Conservation (phyloP, 2,329 filamentous ascomycete species). For the Hyphodiscus sp. region DNA sequence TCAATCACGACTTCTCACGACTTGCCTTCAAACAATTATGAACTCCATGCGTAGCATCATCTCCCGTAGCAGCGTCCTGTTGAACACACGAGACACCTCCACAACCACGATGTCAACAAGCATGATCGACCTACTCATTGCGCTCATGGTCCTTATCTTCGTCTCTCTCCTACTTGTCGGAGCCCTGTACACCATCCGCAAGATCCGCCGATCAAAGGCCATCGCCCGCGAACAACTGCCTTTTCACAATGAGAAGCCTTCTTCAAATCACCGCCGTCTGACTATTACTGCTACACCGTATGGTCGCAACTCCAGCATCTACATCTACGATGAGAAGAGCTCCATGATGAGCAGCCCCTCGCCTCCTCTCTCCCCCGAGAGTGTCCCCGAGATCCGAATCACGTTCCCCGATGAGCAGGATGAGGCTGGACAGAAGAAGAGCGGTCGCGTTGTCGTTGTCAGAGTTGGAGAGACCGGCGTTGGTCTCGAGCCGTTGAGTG, state of each 20-base stretch:
- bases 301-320: constrained; percentile 58
- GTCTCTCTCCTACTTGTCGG: constrained; percentile 62
- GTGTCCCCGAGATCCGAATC: constrained; percentile 92
- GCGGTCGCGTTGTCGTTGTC: constrained; percentile 85
- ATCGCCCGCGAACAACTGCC: constrained; percentile 53
- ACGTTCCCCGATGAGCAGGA: constrained; percentile 97
- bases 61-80: constrained; percentile 32
- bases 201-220: constrained; percentile 46
- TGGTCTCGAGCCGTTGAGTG: constrained; percentile 76
- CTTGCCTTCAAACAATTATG: constrained; percentile 13
- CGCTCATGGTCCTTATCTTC: constrained; percentile 71
- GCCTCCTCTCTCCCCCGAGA: constrained; percentile 71
- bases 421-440: constrained; percentile 71
- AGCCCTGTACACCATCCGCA: constrained; percentile 66
- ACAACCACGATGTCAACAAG: constrained; percentile 46
- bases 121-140: constrained; percentile 72
- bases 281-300: constrained; percentile 46
- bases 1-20: not conserved
- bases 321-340: constrained; percentile 75
- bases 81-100: constrained; percentile 44
- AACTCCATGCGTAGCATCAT: constrained; percentile 23
- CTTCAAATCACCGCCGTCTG: constrained; percentile 43
- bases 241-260: constrained; percentile 54
- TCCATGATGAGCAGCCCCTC: constrained; percentile 70
- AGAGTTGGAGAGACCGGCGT: constrained; percentile 82